These are phyloP conservation scores for Taphrina populina DNA, from an alignment of 1,139 yeast species.

Conservation along the genomic window DNA sequence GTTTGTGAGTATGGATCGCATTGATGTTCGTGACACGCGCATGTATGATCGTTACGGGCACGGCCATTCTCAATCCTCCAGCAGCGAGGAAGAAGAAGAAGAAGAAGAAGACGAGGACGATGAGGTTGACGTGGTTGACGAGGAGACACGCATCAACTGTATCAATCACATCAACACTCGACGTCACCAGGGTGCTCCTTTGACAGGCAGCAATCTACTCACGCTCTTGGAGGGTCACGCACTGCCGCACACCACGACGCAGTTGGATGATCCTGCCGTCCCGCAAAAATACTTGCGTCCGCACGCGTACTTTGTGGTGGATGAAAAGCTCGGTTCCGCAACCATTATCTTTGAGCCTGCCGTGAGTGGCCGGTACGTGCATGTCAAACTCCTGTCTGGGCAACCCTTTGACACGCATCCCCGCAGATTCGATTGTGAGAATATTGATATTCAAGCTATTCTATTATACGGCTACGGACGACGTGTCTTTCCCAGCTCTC, in stretches of 20 bases:
- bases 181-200: too few relatives aligned
- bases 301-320: slow-evolving; percentile 23
- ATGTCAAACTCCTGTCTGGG: slow-evolving; percentile 26
- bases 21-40: slow-evolving; percentile 3
- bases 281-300: slow-evolving; percentile 7
- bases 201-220: slow-evolving; percentile 1
- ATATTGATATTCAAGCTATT: slow-evolving; percentile 28
- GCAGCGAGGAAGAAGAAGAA: not conserved
- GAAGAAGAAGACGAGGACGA: slow-evolving; percentile 2
- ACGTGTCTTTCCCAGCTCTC: slow-evolving; percentile 9
- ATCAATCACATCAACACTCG: too few relatives aligned
- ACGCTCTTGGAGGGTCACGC: slow-evolving; percentile 16
- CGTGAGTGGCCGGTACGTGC: slow-evolving; percentile 24
- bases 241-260: slow-evolving; percentile 21
- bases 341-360: slow-evolving; percentile 23
- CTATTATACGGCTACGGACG: slow-evolving; percentile 23
- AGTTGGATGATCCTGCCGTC: not conserved
- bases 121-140: not conserved
- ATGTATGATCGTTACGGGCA: slow-evolving; percentile 21
- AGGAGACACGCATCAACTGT: too few relatives aligned
- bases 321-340: slow-evolving; percentile 13
- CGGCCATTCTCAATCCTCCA: not conserved
- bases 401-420: slow-evolving; percentile 29
- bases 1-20: slow-evolving; percentile 38
- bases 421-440: slow-evolving; percentile 27